Evolutionary conservation across 805 yeast species (phyloP), one percentile per base, ranked within the genome.

Genomic region (Lachancea nothofagi): DNA sequence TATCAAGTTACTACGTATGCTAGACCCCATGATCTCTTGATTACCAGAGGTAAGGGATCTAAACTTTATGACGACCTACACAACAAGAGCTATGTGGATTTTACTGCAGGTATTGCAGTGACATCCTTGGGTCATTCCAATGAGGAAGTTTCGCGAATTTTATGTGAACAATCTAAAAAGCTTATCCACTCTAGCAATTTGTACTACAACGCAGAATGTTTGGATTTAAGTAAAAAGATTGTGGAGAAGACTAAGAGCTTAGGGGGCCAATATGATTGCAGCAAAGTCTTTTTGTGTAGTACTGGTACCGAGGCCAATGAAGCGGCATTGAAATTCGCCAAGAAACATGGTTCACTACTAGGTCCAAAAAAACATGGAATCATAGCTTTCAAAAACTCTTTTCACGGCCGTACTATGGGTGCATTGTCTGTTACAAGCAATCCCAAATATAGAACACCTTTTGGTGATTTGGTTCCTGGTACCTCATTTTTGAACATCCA

Each of bases 351-450:
- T 42, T 78, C 77, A 46, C 46, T 66, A 3, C 59, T 70, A 22
- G 64, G 69, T 42, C 71, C 67, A 10, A 67, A 67, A 33, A 89
- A 88, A 58, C 70, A 64, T 47, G 96, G 88, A 55, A 70, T 93
- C 43, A 78, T 93, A 38, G 79, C 95, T n/a, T 93, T 93, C 61
- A 77, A 80, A 50, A 79, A 83, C 49, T 81, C 95, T 1, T 93
- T 93, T 73, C 98, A 93, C 57, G 98, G 98, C 28, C 77, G 98
- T 60, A 77, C 97, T 1, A 75, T 86, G 80, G 98, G 98, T 33
- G 84, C 97, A 0, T 69, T 93, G 35, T 76, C 94, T 1, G 95
- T 89, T 5, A 93, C 98, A 1, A 85, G 94, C 48, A 93, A 89
- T 61, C 81, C 85, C 20, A 93, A 93, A 59, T 93, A 93, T 61